Evolutionary conservation across 108 stramenopile genomes (phyloP).

Genomic region (Fistulifera solaris): DNA sequence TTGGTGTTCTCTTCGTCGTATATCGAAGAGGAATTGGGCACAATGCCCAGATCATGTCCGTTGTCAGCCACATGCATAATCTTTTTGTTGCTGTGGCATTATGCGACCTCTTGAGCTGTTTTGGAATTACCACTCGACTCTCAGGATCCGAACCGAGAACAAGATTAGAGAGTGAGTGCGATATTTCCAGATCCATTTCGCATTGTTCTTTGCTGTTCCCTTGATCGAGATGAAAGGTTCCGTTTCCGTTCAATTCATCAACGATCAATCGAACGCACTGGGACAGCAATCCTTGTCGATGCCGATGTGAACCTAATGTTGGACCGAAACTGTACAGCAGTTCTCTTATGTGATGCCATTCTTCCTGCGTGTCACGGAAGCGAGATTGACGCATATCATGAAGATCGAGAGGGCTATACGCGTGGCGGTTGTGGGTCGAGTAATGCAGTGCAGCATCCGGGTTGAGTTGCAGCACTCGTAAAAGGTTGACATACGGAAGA

Average conservation of each 20-base stretch:
- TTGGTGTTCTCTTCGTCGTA: too few species aligned
- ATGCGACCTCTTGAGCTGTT: too few species aligned
- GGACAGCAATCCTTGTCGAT: conserved; percentile 23
- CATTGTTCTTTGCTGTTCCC: conserved; percentile 3
- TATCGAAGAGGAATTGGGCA: too few species aligned
- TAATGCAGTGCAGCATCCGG: conserved; percentile 22
- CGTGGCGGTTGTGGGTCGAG: conserved; percentile 19
- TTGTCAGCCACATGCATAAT: too few species aligned
- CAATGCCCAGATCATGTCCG: too few species aligned
- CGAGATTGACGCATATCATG: conserved; percentile 23
- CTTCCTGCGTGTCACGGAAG: conserved; percentile 7
- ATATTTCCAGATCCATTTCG: conserved; percentile 10
- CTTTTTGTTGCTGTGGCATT: too few species aligned
- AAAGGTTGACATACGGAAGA: conserved; percentile 19
- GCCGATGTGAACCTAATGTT: conserved; percentile 18
- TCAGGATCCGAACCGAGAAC: background rate
- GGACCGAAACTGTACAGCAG: conserved; percentile 36
- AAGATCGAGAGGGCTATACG: conserved; percentile 27
- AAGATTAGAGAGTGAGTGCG: conserved; percentile 20
- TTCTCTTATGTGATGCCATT: conserved; percentile 30
- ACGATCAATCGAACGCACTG: conserved; percentile 30
- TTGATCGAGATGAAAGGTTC: conserved; percentile 24
- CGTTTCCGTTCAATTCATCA: conserved; percentile 20
- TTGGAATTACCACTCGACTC: too few species aligned
- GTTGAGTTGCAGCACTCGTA: conserved; percentile 26